These are phyloP conservation scores for Lolium perenne DNA, from an alignment of 176 grass and related monocot species.

Conservation along the genomic window DNA sequence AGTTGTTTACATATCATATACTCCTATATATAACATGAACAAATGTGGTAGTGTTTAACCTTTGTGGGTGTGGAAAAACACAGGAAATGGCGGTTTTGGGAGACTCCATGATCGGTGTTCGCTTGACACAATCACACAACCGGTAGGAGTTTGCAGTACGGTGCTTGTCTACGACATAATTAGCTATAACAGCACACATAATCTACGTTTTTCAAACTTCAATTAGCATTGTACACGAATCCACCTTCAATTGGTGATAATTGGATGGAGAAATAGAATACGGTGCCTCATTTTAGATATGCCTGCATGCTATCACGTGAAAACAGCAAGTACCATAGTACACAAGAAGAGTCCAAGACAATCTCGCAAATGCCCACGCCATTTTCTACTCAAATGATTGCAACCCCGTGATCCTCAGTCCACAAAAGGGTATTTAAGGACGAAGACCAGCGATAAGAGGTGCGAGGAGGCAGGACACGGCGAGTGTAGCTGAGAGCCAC, in stretches of 20 bases:
- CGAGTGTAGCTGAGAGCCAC: conserved; percentile 13
- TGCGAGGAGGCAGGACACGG: neutral
- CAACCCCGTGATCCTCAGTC: neutral
- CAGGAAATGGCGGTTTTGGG: neutral
- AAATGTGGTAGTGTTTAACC: neutral
- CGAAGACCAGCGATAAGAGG: conserved; percentile 23
- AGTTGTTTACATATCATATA: neutral
- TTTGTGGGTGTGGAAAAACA: neutral
- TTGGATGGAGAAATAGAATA: neutral
- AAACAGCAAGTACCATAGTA: neutral
- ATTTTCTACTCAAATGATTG: conserved; percentile 31
- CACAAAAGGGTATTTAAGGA: neutral
- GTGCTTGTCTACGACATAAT: no score
- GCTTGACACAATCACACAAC: neutral
- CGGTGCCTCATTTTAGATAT: neutral
- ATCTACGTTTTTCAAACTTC: neutral
- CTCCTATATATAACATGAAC: neutral
- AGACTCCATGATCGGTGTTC: neutral
- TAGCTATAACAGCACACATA: neutral
- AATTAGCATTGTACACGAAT: neutral
- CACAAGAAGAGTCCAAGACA: neutral
- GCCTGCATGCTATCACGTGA: neutral
- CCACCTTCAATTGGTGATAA: neutral
- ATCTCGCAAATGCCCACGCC: neutral
- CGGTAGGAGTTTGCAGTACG: neutral